Evolutionary conservation across 257 asterid species (phyloP).

Genomic region (Plantago elongata): DNA sequence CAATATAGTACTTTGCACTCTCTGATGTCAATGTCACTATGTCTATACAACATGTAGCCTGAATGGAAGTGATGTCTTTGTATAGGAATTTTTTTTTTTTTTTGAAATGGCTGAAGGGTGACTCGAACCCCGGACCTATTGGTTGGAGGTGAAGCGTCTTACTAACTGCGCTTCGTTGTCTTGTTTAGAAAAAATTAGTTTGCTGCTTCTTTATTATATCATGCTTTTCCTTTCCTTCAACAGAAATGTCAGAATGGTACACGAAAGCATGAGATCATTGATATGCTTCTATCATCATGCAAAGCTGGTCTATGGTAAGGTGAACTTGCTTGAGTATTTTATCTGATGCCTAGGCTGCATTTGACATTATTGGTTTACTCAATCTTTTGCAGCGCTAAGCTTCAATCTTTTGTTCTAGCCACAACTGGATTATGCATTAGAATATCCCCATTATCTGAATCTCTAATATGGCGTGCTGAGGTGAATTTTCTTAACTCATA

Average conservation of each 20-base stretch:
- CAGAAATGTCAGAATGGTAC: slow-evolving; percentile 54
- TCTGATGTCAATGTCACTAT: too few species aligned
- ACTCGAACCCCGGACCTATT: too few species aligned
- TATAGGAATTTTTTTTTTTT: too few species aligned
- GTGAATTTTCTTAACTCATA: slow-evolving; percentile 31
- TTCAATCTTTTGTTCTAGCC: slow-evolving; percentile 41
- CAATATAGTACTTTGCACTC: too few species aligned
- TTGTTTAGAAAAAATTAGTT: neutral
- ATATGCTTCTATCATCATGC: slow-evolving; percentile 48
- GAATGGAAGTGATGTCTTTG: neutral
- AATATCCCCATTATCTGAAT: slow-evolving; percentile 60
- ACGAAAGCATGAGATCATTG: slow-evolving; percentile 63
- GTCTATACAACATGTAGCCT: too few species aligned
- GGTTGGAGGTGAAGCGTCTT: too few species aligned
- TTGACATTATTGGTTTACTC: slow-evolving; percentile 18
- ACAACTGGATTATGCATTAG: slow-evolving; percentile 62
- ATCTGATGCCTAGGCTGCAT: slow-evolving; percentile 13
- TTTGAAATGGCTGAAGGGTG: too few species aligned
- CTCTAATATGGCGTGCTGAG: slow-evolving; percentile 94
- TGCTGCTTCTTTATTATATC: neutral
- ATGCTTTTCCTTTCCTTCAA: slow-evolving; percentile 17
- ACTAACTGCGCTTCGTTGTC: too few species aligned
- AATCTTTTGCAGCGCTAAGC: slow-evolving; percentile 51
- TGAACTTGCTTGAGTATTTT: slow-evolving; percentile 15
- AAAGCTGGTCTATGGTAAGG: slow-evolving; percentile 54